These are phyloP conservation scores for Fibroporia radiculosa DNA, from an alignment of 768 basidiomycete species.

Conservation along the genomic window DNA sequence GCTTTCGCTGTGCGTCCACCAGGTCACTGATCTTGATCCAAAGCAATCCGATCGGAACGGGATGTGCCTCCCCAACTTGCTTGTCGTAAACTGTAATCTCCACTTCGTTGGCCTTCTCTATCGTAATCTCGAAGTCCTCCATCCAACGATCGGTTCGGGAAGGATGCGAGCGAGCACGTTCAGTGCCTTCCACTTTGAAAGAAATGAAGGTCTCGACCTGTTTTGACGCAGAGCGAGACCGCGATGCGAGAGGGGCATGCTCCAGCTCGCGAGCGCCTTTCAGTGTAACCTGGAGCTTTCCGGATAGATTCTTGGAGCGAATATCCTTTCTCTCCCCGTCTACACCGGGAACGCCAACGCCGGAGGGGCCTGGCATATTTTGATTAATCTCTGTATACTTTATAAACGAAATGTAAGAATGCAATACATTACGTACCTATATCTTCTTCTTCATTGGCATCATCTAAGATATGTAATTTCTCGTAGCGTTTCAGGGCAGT, in stretches of 20 bases:
- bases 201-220: constrained; percentile 85
- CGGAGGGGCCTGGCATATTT: constrained; percentile 13
- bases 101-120: constrained; percentile 98
- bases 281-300: constrained; percentile 82
- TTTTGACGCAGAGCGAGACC: constrained; percentile 73
- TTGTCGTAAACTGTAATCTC: constrained; percentile 96
- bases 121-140: constrained; percentile 92
- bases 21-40: constrained; percentile 95
- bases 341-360: constrained; percentile 41
- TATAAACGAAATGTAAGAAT: neutral
- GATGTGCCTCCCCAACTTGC: constrained; percentile 69
- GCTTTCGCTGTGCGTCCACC: constrained; percentile 85
- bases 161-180: constrained; percentile 85
- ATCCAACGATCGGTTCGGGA: constrained; percentile 96
- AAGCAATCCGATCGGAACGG: constrained; percentile 86
- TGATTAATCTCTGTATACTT: too few species aligned
- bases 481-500: constrained; percentile 94
- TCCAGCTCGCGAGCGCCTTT: constrained; percentile 91
- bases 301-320: constrained; percentile 89
- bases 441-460: constrained; percentile 81
- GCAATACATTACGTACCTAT: constrained; percentile 33
- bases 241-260: constrained; percentile 70
- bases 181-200: constrained; percentile 94
- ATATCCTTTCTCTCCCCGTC: constrained; percentile 87
- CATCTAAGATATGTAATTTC: constrained; percentile 89